These are phyloP conservation scores for Salinomyces thailandicus DNA, from an alignment of 2,329 filamentous ascomycete species.

Conservation along the genomic window DNA sequence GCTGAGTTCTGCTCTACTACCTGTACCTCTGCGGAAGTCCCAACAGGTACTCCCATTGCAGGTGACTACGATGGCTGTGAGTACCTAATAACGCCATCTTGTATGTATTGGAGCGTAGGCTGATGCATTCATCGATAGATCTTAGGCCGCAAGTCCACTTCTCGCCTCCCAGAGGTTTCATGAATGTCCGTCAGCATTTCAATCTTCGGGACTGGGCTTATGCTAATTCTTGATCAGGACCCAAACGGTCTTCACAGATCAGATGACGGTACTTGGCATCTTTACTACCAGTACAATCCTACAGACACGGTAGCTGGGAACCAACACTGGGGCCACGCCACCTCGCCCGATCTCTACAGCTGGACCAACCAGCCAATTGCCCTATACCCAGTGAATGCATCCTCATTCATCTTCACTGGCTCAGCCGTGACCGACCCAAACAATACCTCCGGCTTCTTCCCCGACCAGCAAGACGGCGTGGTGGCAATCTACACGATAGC, in stretches of 20 bases:
- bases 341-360: conserved; percentile 50
- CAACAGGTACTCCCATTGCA: background rate
- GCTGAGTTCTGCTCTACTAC: background rate
- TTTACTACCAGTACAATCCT: conserved; percentile 56
- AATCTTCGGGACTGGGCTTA: no score
- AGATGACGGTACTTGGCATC: conserved; percentile 47
- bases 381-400: conserved; percentile 46
- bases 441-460: conserved; percentile 58
- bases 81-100: no score
- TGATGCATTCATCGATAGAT: background rate
- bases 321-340: conserved; percentile 59
- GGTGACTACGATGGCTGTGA: conserved; percentile 1
- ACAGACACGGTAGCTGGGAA: conserved; percentile 42
- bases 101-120: no score
- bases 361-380: conserved; percentile 57
- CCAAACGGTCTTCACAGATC: conserved; percentile 55
- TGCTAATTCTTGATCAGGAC: conserved; percentile 37
- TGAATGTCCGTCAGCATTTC: background rate
- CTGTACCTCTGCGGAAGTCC: background rate
- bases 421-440: conserved; percentile 50
- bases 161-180: background rate
- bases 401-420: conserved; percentile 43
- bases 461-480: conserved; percentile 48
- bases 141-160: background rate
- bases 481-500: conserved; percentile 49